phyloP scores from a whole-genome alignment of 192 early-diverging fungal species.

The Endogone sp. region DNA sequence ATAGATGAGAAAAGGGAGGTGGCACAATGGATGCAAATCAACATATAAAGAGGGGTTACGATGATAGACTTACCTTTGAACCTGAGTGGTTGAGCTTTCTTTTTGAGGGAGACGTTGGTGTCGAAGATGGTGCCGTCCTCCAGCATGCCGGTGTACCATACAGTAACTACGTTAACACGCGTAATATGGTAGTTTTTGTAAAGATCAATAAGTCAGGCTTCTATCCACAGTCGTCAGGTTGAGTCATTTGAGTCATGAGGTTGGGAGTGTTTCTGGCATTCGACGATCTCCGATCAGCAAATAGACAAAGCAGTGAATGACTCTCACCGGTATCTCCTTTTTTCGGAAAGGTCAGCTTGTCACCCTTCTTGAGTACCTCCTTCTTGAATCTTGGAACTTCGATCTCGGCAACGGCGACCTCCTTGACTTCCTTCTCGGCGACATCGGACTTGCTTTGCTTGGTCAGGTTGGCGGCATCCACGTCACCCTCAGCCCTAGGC shows the following conservation, averaged over 20 bases:
- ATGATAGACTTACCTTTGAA: conserved; percentile 52
- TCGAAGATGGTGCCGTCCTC: conserved; percentile 71
- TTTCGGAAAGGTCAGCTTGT: conserved; percentile 43
- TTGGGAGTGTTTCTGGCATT: neutral
- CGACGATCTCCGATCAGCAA: no score
- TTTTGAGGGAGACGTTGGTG: conserved; percentile 57
- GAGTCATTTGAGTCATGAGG: neutral
- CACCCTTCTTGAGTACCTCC: conserved; percentile 59
- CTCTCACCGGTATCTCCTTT: conserved; percentile 64
- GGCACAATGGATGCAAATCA: no score
- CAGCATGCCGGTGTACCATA: conserved; percentile 66
- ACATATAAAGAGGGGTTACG: no score
- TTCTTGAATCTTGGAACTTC: conserved; percentile 65
- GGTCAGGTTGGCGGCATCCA: conserved; percentile 15
- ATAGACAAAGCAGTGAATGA: conserved; percentile 2
- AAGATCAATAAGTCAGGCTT: conserved; percentile 4
- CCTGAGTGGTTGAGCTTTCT: conserved; percentile 61
- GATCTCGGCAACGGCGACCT: conserved; percentile 19
- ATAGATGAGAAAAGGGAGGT: neutral
- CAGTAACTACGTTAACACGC: conserved; percentile 21
- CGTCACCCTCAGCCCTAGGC: conserved; percentile 14
- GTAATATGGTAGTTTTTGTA: neutral
- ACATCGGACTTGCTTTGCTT: conserved; percentile 36
- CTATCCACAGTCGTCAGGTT: neutral
- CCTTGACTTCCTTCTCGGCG: conserved; percentile 19